Base-by-base conservation (phyloP, 2,329 filamentous ascomycete species). In the Kalaharituber pfeilii region DNA sequence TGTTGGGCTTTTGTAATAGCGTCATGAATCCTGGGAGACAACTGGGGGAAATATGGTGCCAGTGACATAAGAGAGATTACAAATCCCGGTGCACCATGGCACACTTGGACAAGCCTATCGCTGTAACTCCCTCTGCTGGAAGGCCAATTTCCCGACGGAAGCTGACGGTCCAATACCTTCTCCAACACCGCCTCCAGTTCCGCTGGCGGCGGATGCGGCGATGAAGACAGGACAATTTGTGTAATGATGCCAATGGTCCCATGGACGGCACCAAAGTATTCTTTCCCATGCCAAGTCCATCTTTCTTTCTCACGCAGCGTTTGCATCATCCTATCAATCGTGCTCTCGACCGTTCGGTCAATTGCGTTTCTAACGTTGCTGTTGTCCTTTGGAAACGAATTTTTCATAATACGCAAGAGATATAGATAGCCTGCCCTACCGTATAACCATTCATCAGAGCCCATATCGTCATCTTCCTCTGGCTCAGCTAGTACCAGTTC, bases 381-480 rank as follows among this genome's bases (percentile, higher is more conserved):
- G 2, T 2, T 15, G 3, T 15, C 39, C 8, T 2, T 22, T 5
- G 42, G 6, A 22, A 47, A 47, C 3, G 4, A 47, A 4, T 82
- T 76, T 57, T 74, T 74, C 30, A 83, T 75, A 56, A 84, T 67
- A 0, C 82, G 73, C 28, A 86, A 71, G 39, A 83, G 69, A 64
- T 84, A 85, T 22, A 86, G 69, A 51, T 79, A 77, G 0, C 82
- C 82, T 1, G 81, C 78, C 6, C 80, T 73, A 3, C 82, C 82
- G 64, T 81, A 79, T 4, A 82, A 68, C 67, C 80, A 75, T 62
- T 84, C 81, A 52, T 82, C 78, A 13, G 15, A 18, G 2, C 42
- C 42, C 5, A 11, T 22, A n/a, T 20, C 42, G 8, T 18, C 7
- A 13, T 18, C 33, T 2, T 47, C 42, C 3, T 47, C 42, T 2